phyloP scores from a whole-genome alignment of 352 stramenopile genomes.

The Phytophthora palmivora region DNA sequence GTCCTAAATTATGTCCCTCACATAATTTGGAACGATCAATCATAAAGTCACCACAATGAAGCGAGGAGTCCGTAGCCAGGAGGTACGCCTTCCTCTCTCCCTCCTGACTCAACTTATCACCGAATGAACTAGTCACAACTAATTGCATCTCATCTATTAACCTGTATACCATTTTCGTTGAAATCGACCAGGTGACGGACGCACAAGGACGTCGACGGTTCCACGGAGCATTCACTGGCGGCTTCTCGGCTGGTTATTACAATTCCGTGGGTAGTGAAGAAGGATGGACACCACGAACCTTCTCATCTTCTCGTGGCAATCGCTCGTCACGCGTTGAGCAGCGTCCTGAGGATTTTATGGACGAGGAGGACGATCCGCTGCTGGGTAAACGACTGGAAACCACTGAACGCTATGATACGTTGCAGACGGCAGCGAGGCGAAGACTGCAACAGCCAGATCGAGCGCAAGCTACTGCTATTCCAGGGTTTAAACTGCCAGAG shows the following conservation, averaged over 20 bases:
- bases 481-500: conserved; percentile 64
- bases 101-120: not conserved
- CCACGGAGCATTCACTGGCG: conserved; percentile 94
- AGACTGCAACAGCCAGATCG: conserved; percentile 25
- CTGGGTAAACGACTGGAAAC: conserved; percentile 82
- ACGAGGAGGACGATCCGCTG: conserved; percentile 93
- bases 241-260: conserved; percentile 94
- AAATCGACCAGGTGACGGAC: conserved; percentile 62
- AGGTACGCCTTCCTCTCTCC: conserved; percentile 43
- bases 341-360: conserved; percentile 94
- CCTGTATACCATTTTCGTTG: not conserved
- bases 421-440: conserved; percentile 46
- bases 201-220: conserved; percentile 83
- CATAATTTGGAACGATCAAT: not conserved
- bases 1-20: conserved; percentile 1
- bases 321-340: conserved; percentile 55
- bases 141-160: conserved; percentile 5
- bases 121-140: not conserved
- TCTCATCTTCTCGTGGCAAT: conserved; percentile 78
- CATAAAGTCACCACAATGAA: conserved; percentile 46
- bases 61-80: conserved; percentile 62
- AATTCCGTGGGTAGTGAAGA: conserved; percentile 93
- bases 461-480: conserved; percentile 23
- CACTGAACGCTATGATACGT: conserved; percentile 67
- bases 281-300: conserved; percentile 87